Conservation (phyloP, 2,329 filamentous ascomycete species). For the Cytospora paraplurivora region DNA sequence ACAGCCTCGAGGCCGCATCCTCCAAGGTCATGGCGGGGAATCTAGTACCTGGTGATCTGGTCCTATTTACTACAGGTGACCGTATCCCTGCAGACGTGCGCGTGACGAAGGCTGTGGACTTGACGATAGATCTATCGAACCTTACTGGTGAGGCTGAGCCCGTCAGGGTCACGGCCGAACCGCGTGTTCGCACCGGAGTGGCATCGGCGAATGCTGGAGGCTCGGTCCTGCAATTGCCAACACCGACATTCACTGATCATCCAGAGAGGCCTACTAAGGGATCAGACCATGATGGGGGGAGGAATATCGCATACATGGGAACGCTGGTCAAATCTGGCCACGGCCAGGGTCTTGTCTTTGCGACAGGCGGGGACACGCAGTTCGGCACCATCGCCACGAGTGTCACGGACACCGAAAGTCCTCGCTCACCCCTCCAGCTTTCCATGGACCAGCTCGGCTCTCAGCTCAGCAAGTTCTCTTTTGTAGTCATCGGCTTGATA, state of each 20-base stretch:
- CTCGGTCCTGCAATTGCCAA: slow-evolving; percentile 38
- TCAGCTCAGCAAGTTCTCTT: slow-evolving; percentile 95
- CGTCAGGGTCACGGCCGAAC: slow-evolving; percentile 73
- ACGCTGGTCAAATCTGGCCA: slow-evolving; percentile 93
- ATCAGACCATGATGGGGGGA: slow-evolving; percentile 67
- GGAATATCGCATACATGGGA: slow-evolving; percentile 98
- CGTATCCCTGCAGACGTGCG: slow-evolving; percentile 95
- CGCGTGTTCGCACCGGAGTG: slow-evolving; percentile 42
- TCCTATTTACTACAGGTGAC: slow-evolving; percentile 93
- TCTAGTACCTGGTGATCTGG: slow-evolving; percentile 88
- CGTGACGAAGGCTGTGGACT: slow-evolving; percentile 84
- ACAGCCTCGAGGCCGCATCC: slow-evolving; percentile 70
- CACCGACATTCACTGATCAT: slow-evolving; percentile 40
- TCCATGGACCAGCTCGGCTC: slow-evolving; percentile 98
- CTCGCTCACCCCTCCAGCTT: slow-evolving; percentile 87
- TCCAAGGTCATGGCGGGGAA: slow-evolving; percentile 84
- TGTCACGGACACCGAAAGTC: slow-evolving; percentile 91
- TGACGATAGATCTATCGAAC: slow-evolving; percentile 96
- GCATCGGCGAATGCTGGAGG: slow-evolving; percentile 33
- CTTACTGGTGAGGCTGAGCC: slow-evolving; percentile 96
- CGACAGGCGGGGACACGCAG: slow-evolving; percentile 89
- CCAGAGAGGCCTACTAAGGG: slow-evolving; percentile 39
- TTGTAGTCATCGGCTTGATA: slow-evolving; percentile 90
- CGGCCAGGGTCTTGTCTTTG: slow-evolving; percentile 95
- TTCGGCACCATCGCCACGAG: slow-evolving; percentile 96